Evolutionary conservation across 768 basidiomycete genomes (phyloP).

Genomic region (Leccinellum rugosiceps): DNA sequence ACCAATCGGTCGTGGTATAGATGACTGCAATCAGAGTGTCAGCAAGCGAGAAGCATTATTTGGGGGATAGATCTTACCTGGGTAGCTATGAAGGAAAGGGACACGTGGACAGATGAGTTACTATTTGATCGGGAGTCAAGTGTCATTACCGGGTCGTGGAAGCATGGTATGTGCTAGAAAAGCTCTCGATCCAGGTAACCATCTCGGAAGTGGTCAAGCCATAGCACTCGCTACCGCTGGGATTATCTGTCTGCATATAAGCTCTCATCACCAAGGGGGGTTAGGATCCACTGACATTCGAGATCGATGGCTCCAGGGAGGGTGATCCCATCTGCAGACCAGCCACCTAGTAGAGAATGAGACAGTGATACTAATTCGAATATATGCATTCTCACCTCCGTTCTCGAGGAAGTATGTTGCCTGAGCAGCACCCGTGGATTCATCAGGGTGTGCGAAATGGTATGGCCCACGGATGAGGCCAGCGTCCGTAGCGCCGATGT

Average conservation of each 20-base stretch:
- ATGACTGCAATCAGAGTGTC: conserved; percentile 38
- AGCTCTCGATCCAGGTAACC: conserved; percentile 63
- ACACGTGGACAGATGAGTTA: neutral
- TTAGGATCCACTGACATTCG: conserved; percentile 42
- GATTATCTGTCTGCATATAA: conserved; percentile 40
- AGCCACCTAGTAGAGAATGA: conserved; percentile 39
- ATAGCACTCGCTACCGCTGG: conserved; percentile 51
- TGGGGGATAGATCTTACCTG: conserved; percentile 26
- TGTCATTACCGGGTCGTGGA: conserved; percentile 41
- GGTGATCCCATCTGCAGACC: conserved; percentile 54
- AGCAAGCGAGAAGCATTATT: conserved; percentile 4
- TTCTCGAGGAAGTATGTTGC: conserved; percentile 56
- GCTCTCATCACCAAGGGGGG: neutral
- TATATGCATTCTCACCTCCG: conserved; percentile 38
- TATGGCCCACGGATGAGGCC: conserved; percentile 59
- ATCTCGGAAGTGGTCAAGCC: conserved; percentile 49
- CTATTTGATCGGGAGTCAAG: neutral
- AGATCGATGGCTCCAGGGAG: conserved; percentile 65
- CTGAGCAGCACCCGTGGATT: conserved; percentile 53
- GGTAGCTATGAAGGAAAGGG: conserved; percentile 32
- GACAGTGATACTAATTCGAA: neutral
- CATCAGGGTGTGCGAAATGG: conserved; percentile 57
- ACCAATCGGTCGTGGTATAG: conserved; percentile 67
- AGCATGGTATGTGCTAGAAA: conserved; percentile 56
- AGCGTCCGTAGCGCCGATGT: conserved; percentile 52